A percentile compares a stretch with the other conserved stretches of the same genome.
phyloP scores from a whole-genome alignment of 2,329 filamentous ascomycete species.

The Teratosphaeria gauchensis region DNA sequence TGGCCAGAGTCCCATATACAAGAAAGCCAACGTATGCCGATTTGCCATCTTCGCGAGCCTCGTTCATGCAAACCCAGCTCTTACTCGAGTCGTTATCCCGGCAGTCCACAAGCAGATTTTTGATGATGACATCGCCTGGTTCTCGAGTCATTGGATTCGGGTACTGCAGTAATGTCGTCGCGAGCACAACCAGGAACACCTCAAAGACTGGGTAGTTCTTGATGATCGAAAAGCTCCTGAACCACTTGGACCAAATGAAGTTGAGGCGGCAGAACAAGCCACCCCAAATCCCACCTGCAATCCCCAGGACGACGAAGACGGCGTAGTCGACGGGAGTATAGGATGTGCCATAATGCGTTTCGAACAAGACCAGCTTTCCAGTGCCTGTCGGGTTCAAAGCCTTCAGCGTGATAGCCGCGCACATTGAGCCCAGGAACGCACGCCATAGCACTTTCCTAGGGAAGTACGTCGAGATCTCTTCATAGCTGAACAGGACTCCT shows the following conservation, averaged over 20 bases:
- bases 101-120: slow-evolving; percentile 49
- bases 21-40: slow-evolving; percentile 42
- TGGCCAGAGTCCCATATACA: slow-evolving; percentile 43
- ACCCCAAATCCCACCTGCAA: slow-evolving; percentile 50
- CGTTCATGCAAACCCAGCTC: slow-evolving; percentile 45
- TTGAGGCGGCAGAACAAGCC: slow-evolving; percentile 51
- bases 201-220: slow-evolving; percentile 48
- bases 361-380: slow-evolving; percentile 51
- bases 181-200: slow-evolving; percentile 44
- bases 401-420: slow-evolving; percentile 46
- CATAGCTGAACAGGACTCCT: slow-evolving; percentile 51
- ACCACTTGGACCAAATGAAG: slow-evolving; percentile 47
- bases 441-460: slow-evolving; percentile 50
- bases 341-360: slow-evolving; percentile 49
- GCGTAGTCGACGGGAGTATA: slow-evolving; percentile 48
- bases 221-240: slow-evolving; percentile 44
- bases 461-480: slow-evolving; percentile 53
- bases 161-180: slow-evolving; percentile 46
- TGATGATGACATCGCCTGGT: slow-evolving; percentile 47
- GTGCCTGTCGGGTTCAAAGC: slow-evolving; percentile 51
- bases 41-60: slow-evolving; percentile 27
- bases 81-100: slow-evolving; percentile 21
- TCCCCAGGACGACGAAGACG: slow-evolving; percentile 47
- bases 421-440: slow-evolving; percentile 49
- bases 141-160: slow-evolving; percentile 47